Evolutionary conservation across 2,329 filamentous ascomycete species (phyloP), one percentile per base, ranked within the genome.

Genomic region (Pyricularia sp.): DNA sequence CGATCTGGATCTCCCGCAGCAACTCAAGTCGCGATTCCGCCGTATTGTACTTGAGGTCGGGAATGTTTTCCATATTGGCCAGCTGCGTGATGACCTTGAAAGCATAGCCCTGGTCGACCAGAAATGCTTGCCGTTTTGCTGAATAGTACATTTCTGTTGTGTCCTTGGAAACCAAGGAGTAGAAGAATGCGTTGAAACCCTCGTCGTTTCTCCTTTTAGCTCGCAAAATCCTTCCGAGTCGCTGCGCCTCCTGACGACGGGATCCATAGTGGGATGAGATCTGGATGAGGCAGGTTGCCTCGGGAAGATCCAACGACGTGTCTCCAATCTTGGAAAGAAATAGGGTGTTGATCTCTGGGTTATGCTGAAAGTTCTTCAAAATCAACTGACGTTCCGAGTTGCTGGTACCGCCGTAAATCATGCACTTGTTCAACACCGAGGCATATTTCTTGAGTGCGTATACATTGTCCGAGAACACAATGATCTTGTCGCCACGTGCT

Each of bases 151-250:
- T 97, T 75, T 99, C 93, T 67, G 93, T 88, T 0, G 94, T 97
- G 73, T 97, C 93, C 74, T 97, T 97, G 4, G 91, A 96, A 4
- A 99, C 93, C 0, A 99, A 83, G 0, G 91, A 96, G 77, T 99
- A 99, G 79, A 99, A 99, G 76, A 97, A 99, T 0, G 93, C 94
- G 73, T 99, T 97, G 76, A 99, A 99, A 9, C 93, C 93, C 75
- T 97, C 93, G 70, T 97, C 94, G 70, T 97, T 97, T 74, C 93
- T 84, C 30, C 94, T 86, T 77, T 97, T 99, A 19, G 93, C 93
- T 76, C 93, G 85, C 2, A 99, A 84, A 71, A 99, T 97, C 64
- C 93, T 88, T 2, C 93, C 93, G 0, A 97, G 81, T 3, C 93
- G 86, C 73, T 97, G 93, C 0, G 93, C 93, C 78, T 97, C 93